Conservation (phyloP, 1,139 yeast species). For the Scheffersomyces insectosa region DNA sequence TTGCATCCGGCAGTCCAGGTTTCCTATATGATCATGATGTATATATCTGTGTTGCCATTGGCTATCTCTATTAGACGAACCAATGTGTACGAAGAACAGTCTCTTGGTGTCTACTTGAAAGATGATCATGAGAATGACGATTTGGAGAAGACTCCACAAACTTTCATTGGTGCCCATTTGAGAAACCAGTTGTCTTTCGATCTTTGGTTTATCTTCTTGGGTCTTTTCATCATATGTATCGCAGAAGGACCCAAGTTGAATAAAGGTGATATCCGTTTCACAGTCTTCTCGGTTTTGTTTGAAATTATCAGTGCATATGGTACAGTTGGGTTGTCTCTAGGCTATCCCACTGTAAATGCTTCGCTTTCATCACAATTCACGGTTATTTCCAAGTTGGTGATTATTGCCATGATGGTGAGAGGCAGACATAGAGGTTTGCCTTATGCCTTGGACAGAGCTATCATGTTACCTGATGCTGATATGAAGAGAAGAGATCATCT, state of each 20-base stretch:
- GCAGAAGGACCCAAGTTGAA: conserved; percentile 73
- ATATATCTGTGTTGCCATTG: conserved; percentile 90
- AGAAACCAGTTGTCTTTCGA: conserved; percentile 91
- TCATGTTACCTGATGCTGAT: conserved; percentile 76
- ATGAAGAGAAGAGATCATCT: conserved; percentile 67
- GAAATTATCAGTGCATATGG: conserved; percentile 96
- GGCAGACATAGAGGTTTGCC: conserved; percentile 98
- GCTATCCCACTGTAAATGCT: conserved; percentile 65
- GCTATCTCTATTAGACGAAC: conserved; percentile 96
- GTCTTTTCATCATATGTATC: conserved; percentile 80
- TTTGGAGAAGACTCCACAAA: conserved; percentile 42
- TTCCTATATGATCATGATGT: conserved; percentile 95
- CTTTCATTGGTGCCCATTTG: conserved; percentile 83
- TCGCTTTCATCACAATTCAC: conserved; percentile 76
- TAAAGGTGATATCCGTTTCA: conserved; percentile 49
- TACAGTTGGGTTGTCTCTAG: conserved; percentile 89
- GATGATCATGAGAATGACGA: conserved; percentile 33
- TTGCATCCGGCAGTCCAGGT: conserved; percentile 93
- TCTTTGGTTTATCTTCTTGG: conserved; percentile 89
- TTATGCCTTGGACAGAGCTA: conserved; percentile 89
- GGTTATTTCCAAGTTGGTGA: conserved; percentile 74
- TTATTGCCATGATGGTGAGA: conserved; percentile 87
- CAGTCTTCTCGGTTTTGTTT: conserved; percentile 72
- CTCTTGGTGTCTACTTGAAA: conserved; percentile 76
- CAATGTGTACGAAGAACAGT: conserved; percentile 95